Evolutionary conservation across 2,329 filamentous ascomycete genomes (phyloP).

Genomic region (Ceratocystis diversiconidia): DNA sequence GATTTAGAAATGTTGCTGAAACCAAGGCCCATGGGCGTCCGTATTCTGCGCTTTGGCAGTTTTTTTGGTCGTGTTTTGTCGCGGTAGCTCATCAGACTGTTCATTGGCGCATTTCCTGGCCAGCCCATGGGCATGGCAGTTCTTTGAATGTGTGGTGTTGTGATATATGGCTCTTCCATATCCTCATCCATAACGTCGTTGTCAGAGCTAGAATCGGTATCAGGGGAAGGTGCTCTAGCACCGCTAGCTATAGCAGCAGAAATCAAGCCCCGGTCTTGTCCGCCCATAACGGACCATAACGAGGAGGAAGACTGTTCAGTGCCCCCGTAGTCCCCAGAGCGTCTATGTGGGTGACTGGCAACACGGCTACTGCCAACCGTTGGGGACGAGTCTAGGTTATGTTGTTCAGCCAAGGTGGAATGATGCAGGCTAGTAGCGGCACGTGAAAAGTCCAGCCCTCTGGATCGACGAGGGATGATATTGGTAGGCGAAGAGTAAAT

Average conservation of each 20-base stretch:
- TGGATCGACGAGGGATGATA: slow-evolving; percentile 73
- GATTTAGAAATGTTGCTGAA: slow-evolving; percentile 50
- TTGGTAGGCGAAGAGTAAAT: slow-evolving; percentile 80
- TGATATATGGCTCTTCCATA: slow-evolving; percentile 67
- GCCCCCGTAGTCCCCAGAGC: slow-evolving; percentile 34
- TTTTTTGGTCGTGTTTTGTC: slow-evolving; percentile 58
- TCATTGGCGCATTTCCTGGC: slow-evolving; percentile 44
- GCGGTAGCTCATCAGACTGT: slow-evolving; percentile 69
- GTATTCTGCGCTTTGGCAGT: slow-evolving; percentile 45
- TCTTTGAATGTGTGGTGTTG: slow-evolving; percentile 51
- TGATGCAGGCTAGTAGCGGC: slow-evolving; percentile 91
- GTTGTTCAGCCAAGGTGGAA: slow-evolving; percentile 77
- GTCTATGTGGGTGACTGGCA: slow-evolving; percentile 40
- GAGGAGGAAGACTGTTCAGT: slow-evolving; percentile 54
- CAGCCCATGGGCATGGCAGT: slow-evolving; percentile 27
- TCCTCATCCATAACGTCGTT: slow-evolving; percentile 59
- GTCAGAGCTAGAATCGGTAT: slow-evolving; percentile 60
- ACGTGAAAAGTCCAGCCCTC: slow-evolving; percentile 83
- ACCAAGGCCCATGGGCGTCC: slow-evolving; percentile 36
- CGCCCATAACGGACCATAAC: slow-evolving; percentile 56
- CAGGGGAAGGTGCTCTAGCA: slow-evolving; percentile 51
- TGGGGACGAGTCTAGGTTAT: slow-evolving; percentile 81
- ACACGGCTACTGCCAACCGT: slow-evolving; percentile 52
- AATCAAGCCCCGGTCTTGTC: slow-evolving; percentile 54
- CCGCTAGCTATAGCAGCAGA: slow-evolving; percentile 69